A percentile compares a stretch with the other conserved stretches of the same genome.
Conservation (phyloP, 768 basidiomycete species). For the Collybia sp. region DNA sequence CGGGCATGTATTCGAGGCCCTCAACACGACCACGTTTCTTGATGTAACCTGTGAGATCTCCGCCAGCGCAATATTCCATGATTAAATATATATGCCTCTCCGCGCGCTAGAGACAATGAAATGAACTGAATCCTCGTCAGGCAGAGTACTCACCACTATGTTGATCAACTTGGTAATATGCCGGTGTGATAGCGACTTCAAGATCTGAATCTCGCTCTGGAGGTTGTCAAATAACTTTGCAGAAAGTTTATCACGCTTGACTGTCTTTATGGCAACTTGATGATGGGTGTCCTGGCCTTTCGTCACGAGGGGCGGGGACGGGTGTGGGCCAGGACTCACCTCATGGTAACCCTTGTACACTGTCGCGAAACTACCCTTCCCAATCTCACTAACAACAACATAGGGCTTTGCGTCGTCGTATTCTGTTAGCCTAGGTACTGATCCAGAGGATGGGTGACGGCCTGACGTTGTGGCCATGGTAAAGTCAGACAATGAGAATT, state of each 20-base stretch:
- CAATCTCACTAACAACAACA: slow-evolving; percentile 70
- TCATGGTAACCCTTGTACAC: slow-evolving; percentile 93
- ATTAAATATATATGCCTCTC: slow-evolving; percentile 87
- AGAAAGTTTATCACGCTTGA: slow-evolving; percentile 81
- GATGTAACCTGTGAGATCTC: slow-evolving; percentile 95
- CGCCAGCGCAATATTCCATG: slow-evolving; percentile 96
- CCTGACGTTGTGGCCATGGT: too few relatives aligned
- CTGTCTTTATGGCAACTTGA: slow-evolving; percentile 91
- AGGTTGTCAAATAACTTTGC: slow-evolving; percentile 95
- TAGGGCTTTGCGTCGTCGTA: slow-evolving; percentile 76
- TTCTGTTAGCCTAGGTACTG: slow-evolving; percentile 25
- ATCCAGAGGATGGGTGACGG: too few relatives aligned
- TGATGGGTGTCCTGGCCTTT: slow-evolving; percentile 63
- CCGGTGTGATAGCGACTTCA: slow-evolving; percentile 88
- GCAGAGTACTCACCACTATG: slow-evolving; percentile 63
- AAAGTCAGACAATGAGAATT: too few relatives aligned
- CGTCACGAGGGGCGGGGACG: neutral
- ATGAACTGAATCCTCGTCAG: neutral
- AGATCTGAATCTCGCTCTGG: slow-evolving; percentile 96
- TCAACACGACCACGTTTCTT: slow-evolving; percentile 95
- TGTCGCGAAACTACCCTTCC: slow-evolving; percentile 93
- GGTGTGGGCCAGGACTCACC: slow-evolving; percentile 38
- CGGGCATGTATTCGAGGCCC: slow-evolving; percentile 76
- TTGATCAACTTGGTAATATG: slow-evolving; percentile 93
- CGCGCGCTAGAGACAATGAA: slow-evolving; percentile 44